Conservation (phyloP, 225 moss, liverwort and hornwort genomes). For the Bryum argenteum region DNA sequence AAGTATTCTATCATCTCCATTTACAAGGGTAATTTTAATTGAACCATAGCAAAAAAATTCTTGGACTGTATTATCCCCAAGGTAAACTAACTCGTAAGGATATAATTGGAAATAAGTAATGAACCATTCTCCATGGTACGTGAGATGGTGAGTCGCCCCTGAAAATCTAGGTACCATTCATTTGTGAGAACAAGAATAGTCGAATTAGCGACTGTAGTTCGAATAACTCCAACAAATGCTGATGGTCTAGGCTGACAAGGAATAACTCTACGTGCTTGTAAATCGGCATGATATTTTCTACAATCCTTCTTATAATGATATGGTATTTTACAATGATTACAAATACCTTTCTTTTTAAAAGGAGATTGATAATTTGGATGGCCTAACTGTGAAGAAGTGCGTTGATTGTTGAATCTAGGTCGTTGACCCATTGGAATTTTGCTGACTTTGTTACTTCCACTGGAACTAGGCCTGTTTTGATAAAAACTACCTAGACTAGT, state of each 20-base stretch:
- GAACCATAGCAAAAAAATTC: conserved; percentile 8
- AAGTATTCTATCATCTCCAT: neutral
- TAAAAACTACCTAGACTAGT: neutral
- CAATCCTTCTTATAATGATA: neutral
- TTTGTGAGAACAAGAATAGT: neutral
- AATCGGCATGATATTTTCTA: neutral
- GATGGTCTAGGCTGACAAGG: neutral
- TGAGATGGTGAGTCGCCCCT: neutral
- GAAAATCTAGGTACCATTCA: neutral
- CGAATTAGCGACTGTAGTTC: neutral
- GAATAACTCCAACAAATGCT: no score
- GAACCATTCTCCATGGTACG: neutral
- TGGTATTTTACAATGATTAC: neutral
- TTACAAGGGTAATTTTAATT: neutral
- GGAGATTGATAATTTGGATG: neutral
- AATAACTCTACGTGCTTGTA: neutral
- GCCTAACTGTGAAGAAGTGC: neutral
- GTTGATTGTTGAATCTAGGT: neutral
- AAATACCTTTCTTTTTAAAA: neutral
- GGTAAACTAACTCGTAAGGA: neutral
- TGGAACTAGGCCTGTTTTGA: neutral
- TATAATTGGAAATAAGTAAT: neutral
- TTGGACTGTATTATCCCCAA: neutral
- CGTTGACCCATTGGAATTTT: neutral
- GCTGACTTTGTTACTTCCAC: neutral